These are phyloP conservation scores for Gastrolobium villosum DNA, from an alignment of 306 rosid species.

Conservation along the genomic window DNA sequence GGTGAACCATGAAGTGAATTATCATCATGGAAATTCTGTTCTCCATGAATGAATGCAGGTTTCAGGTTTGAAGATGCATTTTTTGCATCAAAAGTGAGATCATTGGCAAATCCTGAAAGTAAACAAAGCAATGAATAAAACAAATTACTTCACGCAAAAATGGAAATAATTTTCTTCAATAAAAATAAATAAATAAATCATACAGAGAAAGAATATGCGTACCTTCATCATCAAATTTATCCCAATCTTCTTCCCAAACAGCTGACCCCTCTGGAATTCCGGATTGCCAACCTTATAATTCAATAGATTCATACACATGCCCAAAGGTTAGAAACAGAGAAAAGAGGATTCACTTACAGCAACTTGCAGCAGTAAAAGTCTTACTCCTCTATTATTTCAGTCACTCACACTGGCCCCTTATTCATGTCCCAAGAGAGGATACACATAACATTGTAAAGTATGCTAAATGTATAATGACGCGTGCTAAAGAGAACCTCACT, in stretches of 20 bases:
- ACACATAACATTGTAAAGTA: conserved; percentile 2
- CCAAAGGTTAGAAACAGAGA: conserved; percentile 46
- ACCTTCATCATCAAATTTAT: conserved; percentile 99
- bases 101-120: conserved; percentile 85
- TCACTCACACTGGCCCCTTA: conserved; percentile 6
- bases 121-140: conserved; percentile 42
- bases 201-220: conserved; percentile 6
- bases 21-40: conserved; percentile 61
- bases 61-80: conserved; percentile 58
- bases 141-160: conserved; percentile 33
- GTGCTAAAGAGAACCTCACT: background rate
- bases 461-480: background rate
- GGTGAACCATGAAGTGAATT: conserved; percentile 63
- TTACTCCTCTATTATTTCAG: conserved; percentile 9
- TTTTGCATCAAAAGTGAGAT: conserved; percentile 64
- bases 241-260: conserved; percentile 99
- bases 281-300: conserved; percentile 90
- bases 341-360: conserved; percentile 33
- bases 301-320: conserved; percentile 46
- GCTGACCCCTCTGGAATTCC: conserved; percentile 83
- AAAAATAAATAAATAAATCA: background rate
- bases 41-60: conserved; percentile 56
- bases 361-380: conserved; percentile 23
- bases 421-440: conserved; percentile 16
- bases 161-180: background rate